Evolutionary conservation across 2,329 filamentous ascomycete species (phyloP).

Genomic region (Sclerotinia sclerotiorum): DNA sequence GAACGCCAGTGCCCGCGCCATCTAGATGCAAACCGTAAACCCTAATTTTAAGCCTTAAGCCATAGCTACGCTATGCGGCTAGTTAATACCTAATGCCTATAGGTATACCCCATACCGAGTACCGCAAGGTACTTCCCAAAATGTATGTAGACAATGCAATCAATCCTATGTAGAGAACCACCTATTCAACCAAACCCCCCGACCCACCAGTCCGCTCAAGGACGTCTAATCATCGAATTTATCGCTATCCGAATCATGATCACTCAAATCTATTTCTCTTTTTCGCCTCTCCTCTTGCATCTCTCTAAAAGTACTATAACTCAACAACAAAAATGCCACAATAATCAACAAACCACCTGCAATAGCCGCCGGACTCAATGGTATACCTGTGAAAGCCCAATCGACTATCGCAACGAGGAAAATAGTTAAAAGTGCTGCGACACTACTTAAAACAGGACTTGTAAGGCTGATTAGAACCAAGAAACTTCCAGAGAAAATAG

Average conservation of each 20-base stretch:
- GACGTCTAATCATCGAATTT: conserved; percentile 41
- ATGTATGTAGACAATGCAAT: background rate
- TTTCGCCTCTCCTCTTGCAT: conserved; percentile 80
- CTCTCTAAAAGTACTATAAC: conserved; percentile 89
- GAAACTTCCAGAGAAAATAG: conserved; percentile 89
- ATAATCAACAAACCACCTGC: conserved; percentile 85
- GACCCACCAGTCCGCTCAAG: background rate
- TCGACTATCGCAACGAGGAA: conserved; percentile 94
- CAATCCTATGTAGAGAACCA: conserved; percentile 1
- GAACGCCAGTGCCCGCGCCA: conserved; percentile 8
- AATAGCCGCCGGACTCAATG: conserved; percentile 72
- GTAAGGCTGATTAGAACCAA: conserved; percentile 90
- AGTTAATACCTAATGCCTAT: background rate
- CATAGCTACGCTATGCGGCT: background rate
- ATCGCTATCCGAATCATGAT: conserved; percentile 46
- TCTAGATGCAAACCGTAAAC: conserved; percentile 10
- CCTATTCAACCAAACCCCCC: background rate
- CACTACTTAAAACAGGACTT: conserved; percentile 85
- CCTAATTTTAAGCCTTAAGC: background rate
- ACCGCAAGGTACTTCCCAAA: background rate
- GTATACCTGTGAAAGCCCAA: conserved; percentile 78
- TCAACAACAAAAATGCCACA: conserved; percentile 79
- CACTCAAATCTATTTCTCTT: conserved; percentile 47
- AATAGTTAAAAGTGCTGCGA: conserved; percentile 91
- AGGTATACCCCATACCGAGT: background rate